Evolutionary conservation across 2,329 filamentous ascomycete genomes (phyloP).

Genomic region (Fusarium xyrophilum): DNA sequence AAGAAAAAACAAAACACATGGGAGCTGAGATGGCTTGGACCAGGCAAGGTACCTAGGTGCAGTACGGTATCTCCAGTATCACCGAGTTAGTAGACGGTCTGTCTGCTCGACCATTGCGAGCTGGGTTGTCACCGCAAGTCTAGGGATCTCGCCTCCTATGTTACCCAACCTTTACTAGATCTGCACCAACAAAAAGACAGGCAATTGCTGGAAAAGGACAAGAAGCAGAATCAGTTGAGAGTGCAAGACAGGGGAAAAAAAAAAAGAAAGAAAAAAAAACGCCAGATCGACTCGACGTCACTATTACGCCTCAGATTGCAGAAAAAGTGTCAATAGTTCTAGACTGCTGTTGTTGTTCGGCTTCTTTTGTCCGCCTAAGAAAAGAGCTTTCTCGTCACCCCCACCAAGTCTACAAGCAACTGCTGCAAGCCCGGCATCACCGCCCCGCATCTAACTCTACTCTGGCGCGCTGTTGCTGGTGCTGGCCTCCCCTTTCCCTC

Average conservation of each 20-base stretch:
- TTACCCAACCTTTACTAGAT: conserved; percentile 1
- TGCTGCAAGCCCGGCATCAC: conserved; percentile 31
- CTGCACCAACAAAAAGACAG: conserved; percentile 5
- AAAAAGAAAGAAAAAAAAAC: no score
- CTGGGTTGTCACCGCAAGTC: conserved; percentile 21
- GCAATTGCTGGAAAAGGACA: background rate
- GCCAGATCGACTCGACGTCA: conserved; percentile 16
- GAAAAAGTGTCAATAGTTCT: conserved; percentile 6
- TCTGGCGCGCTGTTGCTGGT: background rate
- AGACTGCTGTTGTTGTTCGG: background rate
- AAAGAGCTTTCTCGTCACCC: conserved; percentile 32
- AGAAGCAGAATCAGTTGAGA: background rate
- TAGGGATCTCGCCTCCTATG: background rate
- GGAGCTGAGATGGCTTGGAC: conserved; percentile 18
- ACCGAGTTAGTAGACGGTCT: conserved; percentile 2
- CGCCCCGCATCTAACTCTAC: conserved; percentile 29
- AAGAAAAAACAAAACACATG: conserved; percentile 22
- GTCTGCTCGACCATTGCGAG: conserved; percentile 4
- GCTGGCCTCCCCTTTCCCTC: conserved; percentile 26
- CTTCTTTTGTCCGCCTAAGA: conserved; percentile 16
- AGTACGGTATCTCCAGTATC: conserved; percentile 9
- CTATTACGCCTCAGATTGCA: conserved; percentile 10
- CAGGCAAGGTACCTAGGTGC: background rate
- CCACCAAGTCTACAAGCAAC: conserved; percentile 27
- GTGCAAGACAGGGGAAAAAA: background rate